These are phyloP conservation scores for Ochetophila trinervis DNA, from an alignment of 306 rosid species.

Conservation along the genomic window DNA sequence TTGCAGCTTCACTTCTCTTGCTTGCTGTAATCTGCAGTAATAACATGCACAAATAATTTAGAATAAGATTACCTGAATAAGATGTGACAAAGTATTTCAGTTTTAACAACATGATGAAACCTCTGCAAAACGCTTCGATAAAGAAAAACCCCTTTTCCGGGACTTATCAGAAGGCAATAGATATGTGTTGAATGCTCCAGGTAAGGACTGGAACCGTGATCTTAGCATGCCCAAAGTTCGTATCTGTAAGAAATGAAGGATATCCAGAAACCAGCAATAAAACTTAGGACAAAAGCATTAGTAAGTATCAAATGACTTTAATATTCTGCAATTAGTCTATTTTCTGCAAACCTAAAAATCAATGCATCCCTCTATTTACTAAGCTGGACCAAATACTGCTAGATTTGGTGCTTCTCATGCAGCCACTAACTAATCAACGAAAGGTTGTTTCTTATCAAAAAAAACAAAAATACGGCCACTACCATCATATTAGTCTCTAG, in stretches of 20 bases:
- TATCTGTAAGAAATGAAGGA: slow-evolving; percentile 52
- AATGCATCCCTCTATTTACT: too few relatives aligned
- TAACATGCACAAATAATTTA: slow-evolving; percentile 22
- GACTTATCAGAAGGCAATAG: slow-evolving; percentile 91
- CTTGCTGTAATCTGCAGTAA: slow-evolving; percentile 64
- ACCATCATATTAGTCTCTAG: too few relatives aligned
- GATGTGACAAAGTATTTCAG: neutral
- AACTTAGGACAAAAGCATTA: neutral
- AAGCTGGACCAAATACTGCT: too few relatives aligned
- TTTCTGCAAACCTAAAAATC: too few relatives aligned
- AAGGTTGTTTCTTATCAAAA: too few relatives aligned
- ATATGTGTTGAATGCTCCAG: slow-evolving; percentile 90
- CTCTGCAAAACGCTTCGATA: slow-evolving; percentile 84
- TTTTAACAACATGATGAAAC: slow-evolving; percentile 38
- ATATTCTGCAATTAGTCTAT: too few relatives aligned
- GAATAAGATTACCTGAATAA: slow-evolving; percentile 17
- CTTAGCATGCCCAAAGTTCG: slow-evolving; percentile 94
- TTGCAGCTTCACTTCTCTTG: slow-evolving; percentile 96
- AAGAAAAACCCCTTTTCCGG: slow-evolving; percentile 61
- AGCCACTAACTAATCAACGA: too few relatives aligned
- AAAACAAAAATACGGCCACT: too few relatives aligned
- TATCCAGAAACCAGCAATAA: slow-evolving; percentile 16
- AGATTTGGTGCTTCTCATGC: too few relatives aligned
- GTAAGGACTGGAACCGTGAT: slow-evolving; percentile 91
- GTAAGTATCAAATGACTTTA: too few relatives aligned